A percentile compares a stretch with the other conserved stretches of the same genome.
Conservation (phyloP, 108 stramenopile species). For the Skeletonema menzelii region DNA sequence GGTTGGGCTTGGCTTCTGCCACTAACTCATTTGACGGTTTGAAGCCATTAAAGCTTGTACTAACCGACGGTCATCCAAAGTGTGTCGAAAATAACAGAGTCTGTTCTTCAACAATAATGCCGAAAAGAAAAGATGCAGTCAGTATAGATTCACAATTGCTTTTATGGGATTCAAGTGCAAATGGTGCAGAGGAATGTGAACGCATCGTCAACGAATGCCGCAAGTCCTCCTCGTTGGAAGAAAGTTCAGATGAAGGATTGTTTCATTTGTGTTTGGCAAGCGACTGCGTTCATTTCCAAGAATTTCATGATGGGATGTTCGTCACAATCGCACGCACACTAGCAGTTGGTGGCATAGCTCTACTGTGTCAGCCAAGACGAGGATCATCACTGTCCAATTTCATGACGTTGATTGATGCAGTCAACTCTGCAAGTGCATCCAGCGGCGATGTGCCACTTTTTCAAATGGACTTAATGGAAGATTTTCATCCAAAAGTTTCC, state of each 20-base stretch:
- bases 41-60: conserved; percentile 36
- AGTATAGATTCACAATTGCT: conserved; percentile 26
- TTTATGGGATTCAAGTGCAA: conserved; percentile 57
- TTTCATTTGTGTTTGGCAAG: conserved; percentile 57
- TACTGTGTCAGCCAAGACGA: conserved; percentile 77
- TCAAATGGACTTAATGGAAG: conserved; percentile 28
- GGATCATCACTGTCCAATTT: conserved; percentile 66
- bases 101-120: conserved; percentile 47
- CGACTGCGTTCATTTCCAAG: conserved; percentile 84
- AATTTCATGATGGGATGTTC: conserved; percentile 69
- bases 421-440: conserved; percentile 14
- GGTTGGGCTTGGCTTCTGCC: conserved; percentile 43
- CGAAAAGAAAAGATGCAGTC: not conserved
- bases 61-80: conserved; percentile 80
- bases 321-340: conserved; percentile 58
- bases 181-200: conserved; percentile 28
- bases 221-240: not conserved
- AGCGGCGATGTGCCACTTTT: conserved; percentile 16
- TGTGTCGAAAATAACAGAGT: conserved; percentile 66
- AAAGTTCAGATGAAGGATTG: not conserved
- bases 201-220: not conserved
- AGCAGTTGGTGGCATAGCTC: conserved; percentile 56
- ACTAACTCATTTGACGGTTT: not conserved
- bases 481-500: conserved; percentile 39
- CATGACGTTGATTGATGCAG: conserved; percentile 38